phyloP scores from a whole-genome alignment of 768 basidiomycete genomes.

The Rhodotorula taiwanensis region DNA sequence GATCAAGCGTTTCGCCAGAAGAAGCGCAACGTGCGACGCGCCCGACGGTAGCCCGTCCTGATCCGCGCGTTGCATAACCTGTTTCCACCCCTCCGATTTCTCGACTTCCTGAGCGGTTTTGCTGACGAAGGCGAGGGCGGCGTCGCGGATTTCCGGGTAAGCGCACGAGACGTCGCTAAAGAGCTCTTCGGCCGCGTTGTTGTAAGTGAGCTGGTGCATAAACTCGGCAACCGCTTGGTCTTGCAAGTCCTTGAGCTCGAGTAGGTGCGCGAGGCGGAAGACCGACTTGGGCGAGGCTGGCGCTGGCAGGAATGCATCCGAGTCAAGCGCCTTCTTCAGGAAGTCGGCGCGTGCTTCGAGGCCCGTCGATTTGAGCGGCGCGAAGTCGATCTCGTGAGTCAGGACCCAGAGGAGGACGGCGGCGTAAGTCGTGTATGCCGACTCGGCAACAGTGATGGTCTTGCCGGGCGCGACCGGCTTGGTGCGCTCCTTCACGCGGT shows the following conservation, averaged over 20 bases:
- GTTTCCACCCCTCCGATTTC: not conserved
- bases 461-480: too few relatives aligned
- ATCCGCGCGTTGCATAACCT: not conserved
- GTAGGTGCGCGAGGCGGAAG: not conserved
- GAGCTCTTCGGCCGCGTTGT: too few relatives aligned
- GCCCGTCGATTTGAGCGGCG: not conserved
- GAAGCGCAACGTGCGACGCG: too few relatives aligned
- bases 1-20: too few relatives aligned
- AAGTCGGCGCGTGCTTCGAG: too few relatives aligned
- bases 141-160: not conserved
- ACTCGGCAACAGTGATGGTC: not conserved
- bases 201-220: too few relatives aligned
- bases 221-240: too few relatives aligned
- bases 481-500: too few relatives aligned
- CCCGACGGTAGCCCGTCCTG: too few relatives aligned
- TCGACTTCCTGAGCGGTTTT: not conserved
- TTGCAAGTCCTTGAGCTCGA: slow-evolving; percentile 1
- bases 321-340: too few relatives aligned
- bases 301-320: not conserved
- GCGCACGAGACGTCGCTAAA: too few relatives aligned
- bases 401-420: slow-evolving; percentile 1
- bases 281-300: slow-evolving; percentile 7
- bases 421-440: slow-evolving; percentile 3
- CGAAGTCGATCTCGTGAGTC: not conserved
- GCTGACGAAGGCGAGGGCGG: not conserved